Conservation (phyloP, 2,329 filamentous ascomycete genomes). For the Dothistroma septosporum region DNA sequence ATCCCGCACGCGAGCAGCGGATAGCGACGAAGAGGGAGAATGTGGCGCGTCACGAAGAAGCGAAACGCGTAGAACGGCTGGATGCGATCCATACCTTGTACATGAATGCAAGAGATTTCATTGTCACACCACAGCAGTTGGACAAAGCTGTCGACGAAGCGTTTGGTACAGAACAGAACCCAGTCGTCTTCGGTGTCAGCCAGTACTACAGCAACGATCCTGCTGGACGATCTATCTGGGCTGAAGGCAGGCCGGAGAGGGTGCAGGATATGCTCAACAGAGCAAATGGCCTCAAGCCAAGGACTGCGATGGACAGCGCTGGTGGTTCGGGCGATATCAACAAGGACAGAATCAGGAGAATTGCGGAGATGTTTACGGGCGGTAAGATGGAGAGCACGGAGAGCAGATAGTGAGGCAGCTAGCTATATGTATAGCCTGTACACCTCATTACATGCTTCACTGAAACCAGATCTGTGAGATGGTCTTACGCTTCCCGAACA, state of each 20-base stretch:
- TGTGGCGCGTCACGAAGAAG: conserved; percentile 18
- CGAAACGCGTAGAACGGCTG: conserved; percentile 33
- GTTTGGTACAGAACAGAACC: conserved; percentile 61
- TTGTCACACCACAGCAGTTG: conserved; percentile 75
- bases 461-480: not conserved
- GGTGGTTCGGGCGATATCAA: conserved; percentile 41
- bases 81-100: conserved; percentile 82
- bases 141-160: conserved; percentile 66
- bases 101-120: conserved; percentile 81
- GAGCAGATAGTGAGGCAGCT: conserved; percentile 1
- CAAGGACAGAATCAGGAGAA: conserved; percentile 57
- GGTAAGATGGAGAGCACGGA: conserved; percentile 51
- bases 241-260: conserved; percentile 44
- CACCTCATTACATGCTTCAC: too few relatives aligned
- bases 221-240: conserved; percentile 47
- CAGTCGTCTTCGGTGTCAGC: conserved; percentile 37
- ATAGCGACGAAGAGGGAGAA: conserved; percentile 40
- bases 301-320: conserved; percentile 33
- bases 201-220: conserved; percentile 5
- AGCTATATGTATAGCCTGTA: not conserved
- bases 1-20: conserved; percentile 59
- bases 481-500: conserved; percentile 1
- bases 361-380: conserved; percentile 64
- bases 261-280: conserved; percentile 46
- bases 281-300: conserved; percentile 34